Base-by-base conservation (phyloP, 257 asterid genomes). In the Capsicum pubescens region DNA sequence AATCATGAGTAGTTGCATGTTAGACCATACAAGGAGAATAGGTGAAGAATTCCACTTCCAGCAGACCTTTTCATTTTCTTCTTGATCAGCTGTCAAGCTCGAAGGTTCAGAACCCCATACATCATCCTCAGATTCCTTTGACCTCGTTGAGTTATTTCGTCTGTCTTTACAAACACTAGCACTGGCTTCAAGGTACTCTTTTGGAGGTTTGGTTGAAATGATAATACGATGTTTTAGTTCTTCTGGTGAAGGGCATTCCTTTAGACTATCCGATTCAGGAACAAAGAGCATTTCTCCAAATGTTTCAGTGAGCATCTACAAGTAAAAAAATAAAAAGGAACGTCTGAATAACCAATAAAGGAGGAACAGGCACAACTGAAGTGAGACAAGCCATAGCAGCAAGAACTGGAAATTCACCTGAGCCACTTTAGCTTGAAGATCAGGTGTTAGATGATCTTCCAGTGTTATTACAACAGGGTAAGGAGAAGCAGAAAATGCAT, bases 181-280 rank as follows among this genome's bases (percentile, higher is more conserved):
- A 84, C 89, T 90, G 68, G 92, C 92, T 88, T 93, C 94, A n/a
- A 91, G 95, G 88, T 91, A 92, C 91, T 95, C 95, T 84, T 91
- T 93, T 39, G 98, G 98, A 87, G 97, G 98, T 86, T 95, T 95
- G 44, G 98, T 95, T 82, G 98, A 95, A 86, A 95, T 86, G n/a
- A 95, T 88, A 69, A 95, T 72, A 46, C 92, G 93, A 78, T 92
- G 89, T 82, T 92, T 95, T 56, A 95, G 78, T 64, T 92, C 93
- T 80, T 95, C 95, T 2, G 98, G 98, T 9, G 97, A 92, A 83
- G 98, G 98, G 79, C 94, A 88, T 64, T 91, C 95, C 79, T 90
- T 82, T 55, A 95, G 87, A 87, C 90, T 84, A 52, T 90, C 97
- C 1, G 95, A 85, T 85, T 91, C 91, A 19, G 98, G 95, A 84